Base-by-base conservation (phyloP, 2,329 filamentous ascomycete species). In the Thermoascus crustaceus region DNA sequence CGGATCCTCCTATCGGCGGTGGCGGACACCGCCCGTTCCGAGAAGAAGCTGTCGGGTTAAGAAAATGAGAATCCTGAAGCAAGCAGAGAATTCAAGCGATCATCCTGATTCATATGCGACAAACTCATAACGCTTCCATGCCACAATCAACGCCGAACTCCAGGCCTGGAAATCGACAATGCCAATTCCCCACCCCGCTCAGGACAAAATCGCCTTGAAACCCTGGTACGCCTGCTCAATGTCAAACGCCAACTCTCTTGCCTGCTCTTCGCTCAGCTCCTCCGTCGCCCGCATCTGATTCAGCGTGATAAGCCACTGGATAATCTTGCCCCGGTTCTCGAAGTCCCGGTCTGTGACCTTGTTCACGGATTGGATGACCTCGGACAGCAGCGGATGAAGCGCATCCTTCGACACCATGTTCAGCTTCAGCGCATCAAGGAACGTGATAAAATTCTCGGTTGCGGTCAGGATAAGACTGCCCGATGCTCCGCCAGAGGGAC, bases 271-370 rank as follows among this genome's bases (percentile, higher is more conserved):
- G 48, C 75, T 81, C 48, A 98, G 63, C 58, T 94, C 87, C 53
- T 96, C 88, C 1, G 86, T 87, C 6, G 88, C 91, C 55, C 85
- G 85, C 91, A 98, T 96, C 64, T 95, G 88, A 57, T 98, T 98
- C 45, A 98, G 69, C 5, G 85, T 83, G 52, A 98, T 98, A 47
- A 98, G 72, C 91, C 91, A 98, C 60, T 95, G 88, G 38, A 98
- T 87, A 50, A 98, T 96, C 72, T 96, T 96, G 50, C 85, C 87
- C 47, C 93, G 81, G 55, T 82, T 88, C 48, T 96, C 88, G 57
- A 98, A 98, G 52, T 96, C 89, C 43, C 81, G 77, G 57, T 94
- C 87, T 3, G 89, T 95, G 44, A 98, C 91, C 55, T 93, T 91
- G 64, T 96, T 96, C 45, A 95, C 89, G 2, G 86, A 88, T 54